Conservation (phyloP, 768 basidiomycete genomes). For the Pleurotus tuber-regium region DNA sequence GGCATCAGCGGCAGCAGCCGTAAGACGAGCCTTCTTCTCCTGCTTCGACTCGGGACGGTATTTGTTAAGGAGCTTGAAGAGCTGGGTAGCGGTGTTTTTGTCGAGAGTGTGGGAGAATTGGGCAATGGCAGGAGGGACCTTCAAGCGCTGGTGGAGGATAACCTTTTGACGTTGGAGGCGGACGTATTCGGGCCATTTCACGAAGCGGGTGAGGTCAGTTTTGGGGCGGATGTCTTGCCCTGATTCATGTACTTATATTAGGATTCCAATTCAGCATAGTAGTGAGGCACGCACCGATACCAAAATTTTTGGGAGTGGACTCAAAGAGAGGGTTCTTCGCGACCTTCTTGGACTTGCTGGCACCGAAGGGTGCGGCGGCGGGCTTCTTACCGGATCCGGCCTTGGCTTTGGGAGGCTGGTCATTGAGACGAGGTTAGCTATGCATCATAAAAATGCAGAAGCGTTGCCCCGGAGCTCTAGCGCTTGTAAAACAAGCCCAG, state of each 20-base stretch:
- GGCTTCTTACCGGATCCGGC: constrained; percentile 78
- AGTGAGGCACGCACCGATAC: constrained; percentile 66
- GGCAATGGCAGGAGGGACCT: constrained; percentile 97
- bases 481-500: constrained; percentile 36
- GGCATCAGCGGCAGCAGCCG: constrained; percentile 69
- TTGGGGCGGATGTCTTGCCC: constrained; percentile 92
- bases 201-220: constrained; percentile 92
- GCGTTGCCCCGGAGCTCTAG: constrained; percentile 56
- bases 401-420: constrained; percentile 84
- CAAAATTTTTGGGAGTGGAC: constrained; percentile 86
- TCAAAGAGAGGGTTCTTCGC: constrained; percentile 98
- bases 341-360: constrained; percentile 67
- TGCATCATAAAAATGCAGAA: constrained; percentile 18
- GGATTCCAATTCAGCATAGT: background rate
- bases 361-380: constrained; percentile 80
- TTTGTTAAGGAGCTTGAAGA: constrained; percentile 99
- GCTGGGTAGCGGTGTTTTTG: constrained; percentile 98
- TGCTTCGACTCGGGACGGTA: constrained; percentile 92
- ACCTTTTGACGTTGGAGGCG: constrained; percentile 98
- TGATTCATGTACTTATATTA: constrained; percentile 23
- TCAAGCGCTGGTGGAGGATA: constrained; percentile 95
- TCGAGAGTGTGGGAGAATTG: constrained; percentile 98
- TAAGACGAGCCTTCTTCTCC: constrained; percentile 95
- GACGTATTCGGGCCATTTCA: constrained; percentile 99
- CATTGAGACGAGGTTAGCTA: constrained; percentile 81